Evolutionary conservation across 176 grass and related monocot species (phyloP).

Genomic region (Bonia amplexicaulis): DNA sequence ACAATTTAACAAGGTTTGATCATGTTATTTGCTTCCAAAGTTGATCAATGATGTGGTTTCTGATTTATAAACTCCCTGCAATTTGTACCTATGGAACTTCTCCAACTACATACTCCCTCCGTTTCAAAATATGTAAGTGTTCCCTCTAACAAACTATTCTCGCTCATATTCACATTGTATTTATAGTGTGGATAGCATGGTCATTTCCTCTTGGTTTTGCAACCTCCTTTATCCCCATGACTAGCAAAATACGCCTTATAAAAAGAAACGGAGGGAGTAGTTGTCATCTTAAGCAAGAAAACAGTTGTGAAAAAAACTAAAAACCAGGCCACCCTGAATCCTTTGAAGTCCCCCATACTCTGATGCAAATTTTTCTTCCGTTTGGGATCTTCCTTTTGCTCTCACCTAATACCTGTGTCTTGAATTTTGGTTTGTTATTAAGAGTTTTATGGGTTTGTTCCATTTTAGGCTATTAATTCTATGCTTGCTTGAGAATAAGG

Average conservation of each 20-base stretch:
- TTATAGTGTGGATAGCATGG: no score
- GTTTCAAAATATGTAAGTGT: no score
- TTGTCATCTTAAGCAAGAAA: not conserved
- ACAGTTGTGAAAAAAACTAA: not conserved
- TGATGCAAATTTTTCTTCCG: not conserved
- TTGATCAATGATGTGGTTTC: not conserved
- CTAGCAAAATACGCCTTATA: no score
- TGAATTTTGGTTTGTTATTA: constrained; percentile 9
- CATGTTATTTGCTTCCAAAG: not conserved
- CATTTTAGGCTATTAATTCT: constrained; percentile 67
- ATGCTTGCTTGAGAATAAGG: constrained; percentile 77
- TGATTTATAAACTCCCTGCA: not conserved
- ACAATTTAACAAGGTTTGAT: not conserved
- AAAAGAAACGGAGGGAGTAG: not conserved
- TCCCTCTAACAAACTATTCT: no score
- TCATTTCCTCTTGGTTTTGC: no score
- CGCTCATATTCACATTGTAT: no score
- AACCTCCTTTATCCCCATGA: no score
- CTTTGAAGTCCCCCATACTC: not conserved
- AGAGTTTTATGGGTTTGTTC: not conserved
- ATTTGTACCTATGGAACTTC: not conserved
- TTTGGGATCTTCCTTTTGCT: not conserved
- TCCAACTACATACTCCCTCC: not conserved
- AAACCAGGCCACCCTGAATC: not conserved
- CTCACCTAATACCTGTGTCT: not conserved